Base-by-base conservation (phyloP, 75 land plant species). In the Picea sitchensis region DNA sequence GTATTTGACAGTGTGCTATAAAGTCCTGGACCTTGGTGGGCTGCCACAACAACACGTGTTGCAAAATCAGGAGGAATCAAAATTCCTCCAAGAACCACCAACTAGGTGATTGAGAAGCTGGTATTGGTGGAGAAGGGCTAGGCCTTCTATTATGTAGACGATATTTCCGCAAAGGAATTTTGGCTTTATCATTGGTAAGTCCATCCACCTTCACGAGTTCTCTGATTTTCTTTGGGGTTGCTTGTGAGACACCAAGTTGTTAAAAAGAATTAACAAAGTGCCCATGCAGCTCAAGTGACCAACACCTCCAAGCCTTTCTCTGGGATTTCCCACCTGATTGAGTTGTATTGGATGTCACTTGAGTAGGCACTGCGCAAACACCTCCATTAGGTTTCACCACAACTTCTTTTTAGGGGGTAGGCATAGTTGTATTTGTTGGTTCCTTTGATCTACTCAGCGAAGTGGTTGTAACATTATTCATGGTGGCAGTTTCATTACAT, bases 261-360 rank as follows among this genome's bases (percentile, higher is more conserved):
- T 97, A 96, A 67, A 97, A 92, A 58, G 99, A 98, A 87, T 63
- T 83, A 31, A 97, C 90, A 80, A 97, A 97, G 44, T 96, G 87
- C 64, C 94, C 82, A 75, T 97, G 99, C 82, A 97, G 85, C 78
- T 97, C 99, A 32, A 94, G 98, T 15, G 99, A 97, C 99, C 99
- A 97, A 63, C 98, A 93, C 80, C 99, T 73, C 73, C 99, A 86
- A 23, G 93, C 90, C 34, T 96, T 96, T 76, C 99, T 79, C n/a
- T 89, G 93, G 6, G 93, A 57, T 80, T 90, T 87, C 17, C 14
- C 67, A 11, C 58, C 76, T 74, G n/a, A 82, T 80, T 34, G 79
- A 83, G 18, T 61, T 76, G 26, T 76, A 65, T 47, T 74, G 57
- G 76, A 51, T 47, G 76, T 1, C 11, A 58, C 26, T 14, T 30